These are phyloP conservation scores for Pseudotsuga menziesii DNA, from an alignment of 75 land plant genomes.

Conservation along the genomic window DNA sequence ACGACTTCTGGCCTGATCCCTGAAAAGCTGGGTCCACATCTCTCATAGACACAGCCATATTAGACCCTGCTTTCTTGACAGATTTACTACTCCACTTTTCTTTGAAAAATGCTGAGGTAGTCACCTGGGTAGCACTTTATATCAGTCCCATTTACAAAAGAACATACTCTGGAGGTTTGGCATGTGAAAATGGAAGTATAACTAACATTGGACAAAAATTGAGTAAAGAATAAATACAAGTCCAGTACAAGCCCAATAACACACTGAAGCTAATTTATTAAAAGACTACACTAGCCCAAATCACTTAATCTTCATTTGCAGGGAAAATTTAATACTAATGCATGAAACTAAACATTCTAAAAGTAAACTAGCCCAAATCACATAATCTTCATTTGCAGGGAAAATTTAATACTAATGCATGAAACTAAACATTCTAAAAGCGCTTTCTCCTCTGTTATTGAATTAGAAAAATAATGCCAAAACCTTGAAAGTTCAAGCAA, in stretches of 20 bases:
- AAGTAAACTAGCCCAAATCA: neutral
- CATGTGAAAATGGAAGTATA: neutral
- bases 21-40: conserved; percentile 73
- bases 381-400: neutral
- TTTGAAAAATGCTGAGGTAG: neutral
- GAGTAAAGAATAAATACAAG: neutral
- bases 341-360: neutral
- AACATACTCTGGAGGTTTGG: neutral
- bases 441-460: neutral
- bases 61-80: conserved; percentile 6
- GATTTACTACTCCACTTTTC: neutral
- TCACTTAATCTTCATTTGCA: neutral
- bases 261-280: neutral
- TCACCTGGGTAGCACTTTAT: conserved; percentile 5
- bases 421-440: neutral
- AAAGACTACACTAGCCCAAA: neutral
- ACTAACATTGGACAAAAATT: neutral
- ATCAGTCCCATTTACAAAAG: neutral
- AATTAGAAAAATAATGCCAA: neutral
- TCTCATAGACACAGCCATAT: conserved; percentile 53
- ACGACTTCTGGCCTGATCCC: conserved; percentile 88
- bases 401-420: neutral
- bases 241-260: neutral
- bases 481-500: neutral
- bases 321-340: neutral